Base-by-base conservation (phyloP, 805 yeast genomes). In the Candida coquimbonensis region DNA sequence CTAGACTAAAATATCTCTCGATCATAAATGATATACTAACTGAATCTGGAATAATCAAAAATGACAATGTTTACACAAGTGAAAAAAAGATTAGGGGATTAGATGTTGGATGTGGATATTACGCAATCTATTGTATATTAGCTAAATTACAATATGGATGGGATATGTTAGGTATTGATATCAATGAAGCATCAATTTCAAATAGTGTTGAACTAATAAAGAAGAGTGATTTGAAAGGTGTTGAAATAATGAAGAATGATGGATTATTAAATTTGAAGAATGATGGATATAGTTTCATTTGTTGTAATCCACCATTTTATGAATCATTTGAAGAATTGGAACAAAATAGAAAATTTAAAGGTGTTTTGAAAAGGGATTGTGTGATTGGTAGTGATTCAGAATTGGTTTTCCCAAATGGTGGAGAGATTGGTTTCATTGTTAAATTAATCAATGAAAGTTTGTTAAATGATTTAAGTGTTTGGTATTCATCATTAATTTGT, bases 301-400 rank as follows among this genome's bases (percentile, higher is more conserved):
- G 77, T 55, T 75, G 81, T 53, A 76, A 76, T 51, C 81, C 81
- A 4, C 81, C 81, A 2, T 76, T 76, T 51, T 76, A 74, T 52
- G 45, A 52, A 3, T 64, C 72, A 0, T 11, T 25, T 0, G 59
- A 54, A 1, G 78, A 73, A 38, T 48, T 72, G 53, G 43, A 48
- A 5, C 35, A 40, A 4, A 55, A 57, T 14, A 36, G 44, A 9
- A 36, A 37, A 2, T n/a, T 34, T 5, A 75, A 74, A 49, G 27
- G 26, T 2, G 13, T 8, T 4, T 32, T 51, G 7, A 51, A 60
- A 1, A 44, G 54, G 13, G 55, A 60, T 4, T 16, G 38, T 3
- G 66, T 68, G 13, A 36, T 45, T 2, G 80, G 73, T 1, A 52
- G 59, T 4, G 40, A 48, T 0, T 47, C 47, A 21, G 81, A 76